Evolutionary conservation across 495 filamentous ascomycete species (phyloP), one percentile per base, ranked within the genome.

Genomic region (Tuber melanosporum): DNA sequence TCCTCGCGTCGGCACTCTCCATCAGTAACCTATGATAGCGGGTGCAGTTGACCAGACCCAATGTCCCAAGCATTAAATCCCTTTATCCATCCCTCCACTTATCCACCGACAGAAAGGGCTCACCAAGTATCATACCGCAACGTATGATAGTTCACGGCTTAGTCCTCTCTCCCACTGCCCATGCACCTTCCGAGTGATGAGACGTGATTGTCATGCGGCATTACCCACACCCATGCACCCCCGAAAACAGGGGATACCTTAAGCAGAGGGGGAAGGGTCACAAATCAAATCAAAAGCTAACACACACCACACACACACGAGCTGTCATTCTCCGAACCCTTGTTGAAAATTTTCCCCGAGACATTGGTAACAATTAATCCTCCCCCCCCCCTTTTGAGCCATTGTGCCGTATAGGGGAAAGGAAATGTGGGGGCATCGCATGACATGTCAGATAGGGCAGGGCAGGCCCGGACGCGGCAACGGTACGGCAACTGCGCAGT

Each of bases 241-340:
- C n/a, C n/a, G n/a, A 8, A 62, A 14, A 62, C 22, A 32, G 12
- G n/a, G n/a, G n/a, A 62, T 62, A n/a, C n/a, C n/a, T n/a, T n/a
- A 62, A 62, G n/a, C n/a, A 62, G 32, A 12, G n/a, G 22, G 22
- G n/a, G 32, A 32, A 1, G n/a, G 14, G 39, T 41, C 39, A 41
- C 52, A 62, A 26, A 12, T 62, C 52, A 62, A 62, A 62, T 32
- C n/a, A 62, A 62, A 32, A 32, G 12, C 8, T 14, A 20, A 62
- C 47, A 49, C 47, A 9, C 20, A n/a, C 49, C 49, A n/a, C 49
- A 57, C 52, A 26, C 52, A 62, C 52, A 6, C n/a, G n/a, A 62
- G 52, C 52, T 62, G 52, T 32, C 52, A 62, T 62, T 62, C 52
- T 62, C 52, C 52, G 52, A 62, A 62, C 52, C 52, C 52, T 62